phyloP scores from a whole-genome alignment of 495 filamentous ascomycete genomes.

The Xylaria grammica region DNA sequence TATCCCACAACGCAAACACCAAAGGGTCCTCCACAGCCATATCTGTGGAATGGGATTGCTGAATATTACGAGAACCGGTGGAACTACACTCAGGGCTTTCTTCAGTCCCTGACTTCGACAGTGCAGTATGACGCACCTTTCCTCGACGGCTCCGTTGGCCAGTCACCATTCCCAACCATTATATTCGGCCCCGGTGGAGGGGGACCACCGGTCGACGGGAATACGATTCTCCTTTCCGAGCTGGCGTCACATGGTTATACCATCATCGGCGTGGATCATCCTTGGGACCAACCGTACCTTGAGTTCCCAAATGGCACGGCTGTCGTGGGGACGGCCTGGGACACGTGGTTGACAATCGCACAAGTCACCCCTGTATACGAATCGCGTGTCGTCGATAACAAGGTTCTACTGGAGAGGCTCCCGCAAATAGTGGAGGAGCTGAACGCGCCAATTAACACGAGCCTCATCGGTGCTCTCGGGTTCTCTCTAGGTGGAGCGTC shows the following conservation, averaged over 20 bases:
- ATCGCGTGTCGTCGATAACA: conserved; percentile 25
- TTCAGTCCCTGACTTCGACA: conserved; percentile 28
- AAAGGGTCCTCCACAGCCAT: conserved; percentile 16
- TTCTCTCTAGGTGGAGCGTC: conserved; percentile 52
- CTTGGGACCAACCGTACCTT: conserved; percentile 52
- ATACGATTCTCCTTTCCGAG: conserved; percentile 46
- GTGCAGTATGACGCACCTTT: conserved; percentile 26
- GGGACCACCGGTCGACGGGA: conserved; percentile 32
- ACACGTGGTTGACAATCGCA: conserved; percentile 9
- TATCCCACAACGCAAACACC: conserved; percentile 33
- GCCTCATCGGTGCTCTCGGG: conserved; percentile 45
- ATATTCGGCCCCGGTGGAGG: conserved; percentile 32
- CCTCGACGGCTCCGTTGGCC: neutral
- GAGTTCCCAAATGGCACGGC: conserved; percentile 53
- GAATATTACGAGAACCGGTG: conserved; percentile 22
- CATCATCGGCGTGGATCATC: conserved; percentile 54
- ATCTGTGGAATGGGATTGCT: conserved; percentile 29
- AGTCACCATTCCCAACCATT: conserved; percentile 16
- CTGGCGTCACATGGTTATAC: conserved; percentile 55
- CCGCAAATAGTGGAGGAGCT: neutral
- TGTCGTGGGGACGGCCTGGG: conserved; percentile 29
- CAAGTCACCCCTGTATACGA: conserved; percentile 20
- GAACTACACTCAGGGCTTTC: conserved; percentile 23
- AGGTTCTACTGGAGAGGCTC: conserved; percentile 24
- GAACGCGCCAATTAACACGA: conserved; percentile 29